These are phyloP conservation scores for Meyerozyma athensensis DNA, from an alignment of 1,139 yeast genomes.

Conservation along the genomic window DNA sequence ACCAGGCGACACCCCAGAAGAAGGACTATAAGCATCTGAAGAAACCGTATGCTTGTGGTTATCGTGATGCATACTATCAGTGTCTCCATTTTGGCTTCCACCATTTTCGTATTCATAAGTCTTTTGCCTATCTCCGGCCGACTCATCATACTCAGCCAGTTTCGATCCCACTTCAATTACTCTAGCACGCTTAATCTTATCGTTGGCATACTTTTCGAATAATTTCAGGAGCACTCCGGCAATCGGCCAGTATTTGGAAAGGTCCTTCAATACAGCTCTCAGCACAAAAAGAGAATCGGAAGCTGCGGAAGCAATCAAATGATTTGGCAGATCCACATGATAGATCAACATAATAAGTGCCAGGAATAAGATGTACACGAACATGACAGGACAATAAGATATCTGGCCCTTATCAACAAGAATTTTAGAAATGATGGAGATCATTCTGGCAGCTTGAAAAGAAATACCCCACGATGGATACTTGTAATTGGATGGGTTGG, in stretches of 20 bases:
- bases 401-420: conserved; percentile 50
- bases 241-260: conserved; percentile 44
- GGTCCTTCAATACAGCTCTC: conserved; percentile 46
- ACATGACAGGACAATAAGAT: conserved; percentile 51
- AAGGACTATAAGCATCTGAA: conserved; percentile 9
- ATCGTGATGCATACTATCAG: conserved; percentile 3
- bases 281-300: conserved; percentile 52
- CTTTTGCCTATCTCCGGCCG: conserved; percentile 21
- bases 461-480: conserved; percentile 84
- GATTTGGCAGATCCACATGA: conserved; percentile 61
- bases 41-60: conserved; percentile 5
- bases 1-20: conserved; percentile 23
- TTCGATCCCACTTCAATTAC: conserved; percentile 39
- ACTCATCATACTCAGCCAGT: conserved; percentile 37
- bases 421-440: conserved; percentile 61
- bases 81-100: conserved; percentile 3
- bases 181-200: conserved; percentile 39
- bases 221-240: conserved; percentile 39
- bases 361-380: conserved; percentile 56
- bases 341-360: conserved; percentile 72
- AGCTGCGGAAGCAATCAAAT: conserved; percentile 57
- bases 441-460: conserved; percentile 81
- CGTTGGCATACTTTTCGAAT: conserved; percentile 45
- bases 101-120: conserved; percentile 15
- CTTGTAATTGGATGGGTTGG: conserved; percentile 45